A percentile compares a stretch with the other conserved stretches of the same genome.
These are phyloP conservation scores for Leishmania major DNA, from an alignment of 208 protist species.

Conservation along the genomic window DNA sequence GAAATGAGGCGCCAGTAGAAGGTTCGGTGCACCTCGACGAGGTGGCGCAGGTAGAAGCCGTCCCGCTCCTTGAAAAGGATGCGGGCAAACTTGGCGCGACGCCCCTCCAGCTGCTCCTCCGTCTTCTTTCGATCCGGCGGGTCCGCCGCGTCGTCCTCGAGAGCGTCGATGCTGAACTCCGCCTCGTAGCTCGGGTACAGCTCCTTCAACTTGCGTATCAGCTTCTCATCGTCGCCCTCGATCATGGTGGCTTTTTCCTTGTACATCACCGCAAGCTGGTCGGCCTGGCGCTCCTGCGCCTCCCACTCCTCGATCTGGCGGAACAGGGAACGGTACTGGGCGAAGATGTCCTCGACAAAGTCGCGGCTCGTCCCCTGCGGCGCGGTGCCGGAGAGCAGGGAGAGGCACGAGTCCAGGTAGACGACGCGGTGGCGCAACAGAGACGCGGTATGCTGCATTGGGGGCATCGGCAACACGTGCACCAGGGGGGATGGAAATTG, in stretches of 20 bases:
- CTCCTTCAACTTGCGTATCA: constrained; percentile 82
- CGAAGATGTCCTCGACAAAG: constrained; percentile 72
- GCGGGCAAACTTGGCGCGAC: constrained; percentile 68
- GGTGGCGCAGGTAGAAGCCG: constrained; percentile 66
- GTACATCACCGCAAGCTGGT: constrained; percentile 90
- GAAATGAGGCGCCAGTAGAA: constrained; percentile 73
- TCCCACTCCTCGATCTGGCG: constrained; percentile 76
- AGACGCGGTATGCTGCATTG: constrained; percentile 16
- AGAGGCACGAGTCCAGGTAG: constrained; percentile 82
- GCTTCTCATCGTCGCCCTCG: constrained; percentile 92
- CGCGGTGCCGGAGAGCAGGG: constrained; percentile 48
- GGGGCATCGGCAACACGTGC: constrained; percentile 38
- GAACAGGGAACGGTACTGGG: constrained; percentile 70
- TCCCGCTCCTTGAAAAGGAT: constrained; percentile 76
- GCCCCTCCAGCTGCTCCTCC: constrained; percentile 34
- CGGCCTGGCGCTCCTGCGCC: constrained; percentile 65
- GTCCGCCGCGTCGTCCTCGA: constrained; percentile 35
- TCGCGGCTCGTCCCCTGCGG: constrained; percentile 51
- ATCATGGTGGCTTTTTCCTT: constrained; percentile 90
- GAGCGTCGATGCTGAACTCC: constrained; percentile 74
- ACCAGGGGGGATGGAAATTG: constrained; percentile 54
- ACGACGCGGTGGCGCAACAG: constrained; percentile 60
- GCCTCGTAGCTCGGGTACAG: constrained; percentile 95
- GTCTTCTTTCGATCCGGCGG: constrained; percentile 26
- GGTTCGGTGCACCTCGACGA: constrained; percentile 67